Conservation (phyloP, 306 rosid species). For the Mimosa bimucronata region DNA sequence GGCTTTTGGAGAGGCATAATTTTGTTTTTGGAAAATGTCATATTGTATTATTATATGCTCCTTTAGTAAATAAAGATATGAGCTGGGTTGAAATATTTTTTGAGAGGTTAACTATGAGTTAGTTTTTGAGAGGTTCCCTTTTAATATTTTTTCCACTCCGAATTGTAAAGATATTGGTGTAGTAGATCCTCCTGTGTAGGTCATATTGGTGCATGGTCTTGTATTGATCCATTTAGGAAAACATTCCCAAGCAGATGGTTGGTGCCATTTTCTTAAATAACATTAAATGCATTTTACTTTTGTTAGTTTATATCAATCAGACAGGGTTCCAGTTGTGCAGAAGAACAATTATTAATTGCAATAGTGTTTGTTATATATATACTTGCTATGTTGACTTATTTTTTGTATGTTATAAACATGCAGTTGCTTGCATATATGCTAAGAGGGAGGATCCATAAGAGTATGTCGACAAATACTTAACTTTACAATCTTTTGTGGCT, state of each 20-base stretch:
- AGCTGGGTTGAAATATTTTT: constrained; percentile 22
- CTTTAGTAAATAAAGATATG: constrained; percentile 11
- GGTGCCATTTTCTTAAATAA: not conserved
- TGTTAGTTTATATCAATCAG: not conserved
- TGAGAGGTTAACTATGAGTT: constrained; percentile 13
- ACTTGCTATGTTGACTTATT: no score
- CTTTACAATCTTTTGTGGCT: no score
- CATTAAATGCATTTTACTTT: not conserved
- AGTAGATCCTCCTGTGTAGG: no score
- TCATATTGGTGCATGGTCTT: not conserved
- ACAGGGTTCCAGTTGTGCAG: not conserved
- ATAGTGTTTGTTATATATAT: no score
- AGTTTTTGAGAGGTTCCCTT: constrained; percentile 25
- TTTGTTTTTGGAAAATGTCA: not conserved
- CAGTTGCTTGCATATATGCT: no score
- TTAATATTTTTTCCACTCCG: no score
- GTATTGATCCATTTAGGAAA: not conserved
- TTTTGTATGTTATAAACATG: no score
- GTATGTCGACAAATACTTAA: no score
- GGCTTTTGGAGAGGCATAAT: constrained; percentile 27
- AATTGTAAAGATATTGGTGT: no score
- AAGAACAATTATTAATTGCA: constrained; percentile 34
- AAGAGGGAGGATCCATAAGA: no score
- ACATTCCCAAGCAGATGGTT: not conserved
- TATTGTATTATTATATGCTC: not conserved